A percentile compares a stretch with the other conserved stretches of the same genome.
phyloP scores from a whole-genome alignment of 495 filamentous ascomycete genomes.

The Penicillium paxilli region DNA sequence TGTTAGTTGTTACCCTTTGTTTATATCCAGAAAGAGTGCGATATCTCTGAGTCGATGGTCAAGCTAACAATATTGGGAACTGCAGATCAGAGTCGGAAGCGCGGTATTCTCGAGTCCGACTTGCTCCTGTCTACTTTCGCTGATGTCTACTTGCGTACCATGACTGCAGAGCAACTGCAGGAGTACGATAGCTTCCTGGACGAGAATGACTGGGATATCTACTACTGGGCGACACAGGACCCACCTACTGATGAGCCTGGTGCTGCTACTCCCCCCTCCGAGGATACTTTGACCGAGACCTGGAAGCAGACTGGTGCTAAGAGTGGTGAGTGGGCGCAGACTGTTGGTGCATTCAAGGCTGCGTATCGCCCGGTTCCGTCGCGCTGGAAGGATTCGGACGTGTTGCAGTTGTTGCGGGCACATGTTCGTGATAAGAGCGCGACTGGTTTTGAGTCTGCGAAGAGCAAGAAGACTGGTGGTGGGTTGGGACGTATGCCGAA shows the following conservation, averaged over 20 bases:
- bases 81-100: conserved; percentile 92
- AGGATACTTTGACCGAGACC: conserved; percentile 51
- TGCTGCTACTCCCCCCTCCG: conserved; percentile 18
- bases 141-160: conserved; percentile 67
- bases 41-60: neutral
- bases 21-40: neutral
- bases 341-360: conserved; percentile 89
- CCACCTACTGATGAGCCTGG: conserved; percentile 52
- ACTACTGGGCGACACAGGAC: conserved; percentile 99
- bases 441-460: conserved; percentile 49
- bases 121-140: conserved; percentile 96
- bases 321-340: conserved; percentile 94
- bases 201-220: conserved; percentile 99
- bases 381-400: conserved; percentile 80
- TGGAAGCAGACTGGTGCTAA: conserved; percentile 53
- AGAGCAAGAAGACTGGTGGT: conserved; percentile 48
- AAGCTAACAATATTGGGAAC: neutral
- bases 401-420: conserved; percentile 70
- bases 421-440: conserved; percentile 71
- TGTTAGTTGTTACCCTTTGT: conserved; percentile 69
- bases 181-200: conserved; percentile 95
- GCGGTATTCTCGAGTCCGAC: conserved; percentile 93
- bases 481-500: conserved; percentile 54
- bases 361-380: conserved; percentile 86
- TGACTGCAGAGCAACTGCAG: conserved; percentile 70